Conservation (phyloP, 2,329 filamentous ascomycete species). For the Phaeosphaeriaceae sp. region DNA sequence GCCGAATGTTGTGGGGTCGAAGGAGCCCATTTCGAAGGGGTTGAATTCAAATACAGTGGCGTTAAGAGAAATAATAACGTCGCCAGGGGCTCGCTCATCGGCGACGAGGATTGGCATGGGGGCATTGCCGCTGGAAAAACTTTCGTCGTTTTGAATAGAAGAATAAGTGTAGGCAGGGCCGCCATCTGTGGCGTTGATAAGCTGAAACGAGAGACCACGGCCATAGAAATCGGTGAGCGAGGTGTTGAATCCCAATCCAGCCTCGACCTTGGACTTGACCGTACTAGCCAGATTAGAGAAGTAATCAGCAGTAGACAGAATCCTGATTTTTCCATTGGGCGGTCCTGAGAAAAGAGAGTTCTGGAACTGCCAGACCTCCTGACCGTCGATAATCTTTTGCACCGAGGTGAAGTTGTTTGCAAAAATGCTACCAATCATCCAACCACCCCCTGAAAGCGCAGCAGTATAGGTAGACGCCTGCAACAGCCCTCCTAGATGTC, state of each 20-base stretch:
- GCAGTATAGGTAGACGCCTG: conserved; percentile 82
- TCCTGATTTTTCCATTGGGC: conserved; percentile 55
- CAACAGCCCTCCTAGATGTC: conserved; percentile 79
- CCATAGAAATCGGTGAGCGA: conserved; percentile 90
- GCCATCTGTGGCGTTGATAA: conserved; percentile 77
- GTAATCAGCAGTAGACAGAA: conserved; percentile 66
- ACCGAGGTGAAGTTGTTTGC: conserved; percentile 79
- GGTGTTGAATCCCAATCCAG: conserved; percentile 66
- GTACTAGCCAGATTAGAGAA: conserved; percentile 64
- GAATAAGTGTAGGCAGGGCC: conserved; percentile 82
- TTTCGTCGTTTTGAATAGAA: conserved; percentile 69
- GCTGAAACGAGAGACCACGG: conserved; percentile 82
- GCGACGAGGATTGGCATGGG: conserved; percentile 78
- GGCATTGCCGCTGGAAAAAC: conserved; percentile 67
- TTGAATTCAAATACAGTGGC: conserved; percentile 80
- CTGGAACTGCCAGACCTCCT: conserved; percentile 66
- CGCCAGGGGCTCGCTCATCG: conserved; percentile 68
- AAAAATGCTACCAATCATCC: conserved; percentile 83
- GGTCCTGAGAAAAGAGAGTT: conserved; percentile 68
- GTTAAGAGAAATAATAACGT: conserved; percentile 69
- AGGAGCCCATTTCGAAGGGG: conserved; percentile 79
- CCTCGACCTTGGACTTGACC: conserved; percentile 67
- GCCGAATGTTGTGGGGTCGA: conserved; percentile 73
- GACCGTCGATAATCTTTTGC: conserved; percentile 59
- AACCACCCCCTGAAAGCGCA: conserved; percentile 81